Base-by-base conservation (phyloP, 2,329 filamentous ascomycete genomes). In the Lojkania enalia region DNA sequence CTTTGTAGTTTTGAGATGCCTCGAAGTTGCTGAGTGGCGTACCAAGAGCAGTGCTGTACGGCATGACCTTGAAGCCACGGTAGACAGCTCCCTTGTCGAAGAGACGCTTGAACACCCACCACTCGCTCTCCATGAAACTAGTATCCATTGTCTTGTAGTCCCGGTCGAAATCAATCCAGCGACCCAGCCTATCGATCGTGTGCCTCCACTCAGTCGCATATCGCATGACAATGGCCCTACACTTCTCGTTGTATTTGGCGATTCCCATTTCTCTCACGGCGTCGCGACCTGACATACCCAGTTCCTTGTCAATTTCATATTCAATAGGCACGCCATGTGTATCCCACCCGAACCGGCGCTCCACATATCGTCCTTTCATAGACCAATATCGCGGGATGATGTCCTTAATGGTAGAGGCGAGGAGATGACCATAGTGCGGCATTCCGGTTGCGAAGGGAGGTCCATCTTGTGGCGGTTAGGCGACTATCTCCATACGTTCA, bases 81-180 rank as follows among this genome's bases (percentile, higher is more conserved):
- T 96, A 97, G 43, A 96, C 90, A 51, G 87, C 78, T 44, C 84
- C 88, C 73, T 96, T 95, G 59, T 95, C 88, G 68, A 89, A 95
- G 18, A 96, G 79, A 67, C 92, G 84, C 76, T 94, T 95, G 77
- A 96, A 96, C 14, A 94, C 87, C 91, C 92, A 96, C 92, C 92
- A 97, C 54, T 88, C 84, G 0, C 87, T 87, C 75, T 96, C 92
- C 92, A 96, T 97, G 74, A 95, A 97, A 15, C 77, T 85, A n/a
- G 86, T 80, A 69, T 97, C 87, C 90, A 96, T 96, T 25, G 90
- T 96, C 86, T 96, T 96, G 77, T 95, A 96, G 69, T 96, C 90
- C 60, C 95, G 94, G 71, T 97, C 92, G 60, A 97, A 96, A 72
- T 96, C 92, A 61, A 96, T 94, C 92, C 92, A 97, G 46, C 92